Base-by-base conservation (phyloP, 1,284 basidiomycete genomes). In the Leccinum subatratum region DNA sequence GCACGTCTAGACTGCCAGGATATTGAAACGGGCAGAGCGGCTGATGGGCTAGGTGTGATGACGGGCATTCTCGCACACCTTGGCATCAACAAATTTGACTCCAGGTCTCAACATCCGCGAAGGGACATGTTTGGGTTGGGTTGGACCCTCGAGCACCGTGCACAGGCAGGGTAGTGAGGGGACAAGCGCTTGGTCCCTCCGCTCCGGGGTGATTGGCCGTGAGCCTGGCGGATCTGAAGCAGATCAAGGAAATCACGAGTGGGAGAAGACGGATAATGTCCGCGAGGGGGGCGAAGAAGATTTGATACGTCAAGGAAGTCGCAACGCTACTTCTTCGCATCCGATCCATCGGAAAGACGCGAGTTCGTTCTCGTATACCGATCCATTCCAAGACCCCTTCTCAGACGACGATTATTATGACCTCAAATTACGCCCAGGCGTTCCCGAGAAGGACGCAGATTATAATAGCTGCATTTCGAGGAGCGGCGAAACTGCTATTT, bases 101-200 rank as follows among this genome's bases (percentile, higher is more conserved):
- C 62, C 18, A 45, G 7, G 16, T 20, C 61, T n/a, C 64, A 11
- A 14, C 72, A 64, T 16, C 76, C 76, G 11, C 71, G 89, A 42
- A 80, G 82, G 34, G 90, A 92, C 73, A 92, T 92, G 85, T 82
- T 92, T 42, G 90, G 80, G 78, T 37, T 72, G 42, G 75, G 70
- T 65, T 71, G 71, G 64, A 73, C 71, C 63, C 71, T 76, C 70
- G 73, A 61, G 67, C 75, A 68, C 69, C 71, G n/a, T 74, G 72
- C 67, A 78, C 77, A 68, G 79, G 74, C 58, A 79, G 42, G 65
- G 75, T 61, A 77, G 78, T 18, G 80, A 78, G 6, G 59, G 59
- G 28, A 63, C 67, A 16, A 84, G 82, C 60, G 77, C 81, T 12
- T 85, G 83, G 79, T 88, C 87, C 34, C 71, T 90, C 65, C 81